Evolutionary conservation across 768 basidiomycete species (phyloP).

Genomic region (Cyclocybe aegerita): DNA sequence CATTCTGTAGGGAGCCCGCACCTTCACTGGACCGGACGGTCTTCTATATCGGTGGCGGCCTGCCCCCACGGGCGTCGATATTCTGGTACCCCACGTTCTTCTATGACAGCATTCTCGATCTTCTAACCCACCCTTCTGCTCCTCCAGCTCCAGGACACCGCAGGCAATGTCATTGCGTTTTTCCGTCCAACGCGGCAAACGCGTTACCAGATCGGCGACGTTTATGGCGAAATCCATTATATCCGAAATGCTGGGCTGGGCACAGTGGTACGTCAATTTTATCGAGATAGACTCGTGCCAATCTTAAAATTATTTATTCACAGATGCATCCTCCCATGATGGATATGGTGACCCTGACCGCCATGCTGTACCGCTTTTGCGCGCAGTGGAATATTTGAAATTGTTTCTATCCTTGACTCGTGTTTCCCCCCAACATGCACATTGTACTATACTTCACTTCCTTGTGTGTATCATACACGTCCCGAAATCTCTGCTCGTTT

Average conservation of each 20-base stretch:
- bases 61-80: conserved; percentile 53
- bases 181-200: conserved; percentile 77
- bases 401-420: conserved; percentile 8
- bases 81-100: conserved; percentile 47
- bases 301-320: conserved; percentile 7
- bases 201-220: conserved; percentile 84
- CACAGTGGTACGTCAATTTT: conserved; percentile 62
- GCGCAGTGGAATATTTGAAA: conserved; percentile 48
- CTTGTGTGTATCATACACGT: conserved; percentile 18
- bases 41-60: conserved; percentile 80
- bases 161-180: conserved; percentile 71
- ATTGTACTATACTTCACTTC: conserved; percentile 20
- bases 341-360: conserved; percentile 83
- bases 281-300: conserved; percentile 1
- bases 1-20: conserved; percentile 51
- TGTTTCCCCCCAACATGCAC: conserved; percentile 10
- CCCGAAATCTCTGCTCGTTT: conserved; percentile 8
- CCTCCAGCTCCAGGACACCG: conserved; percentile 68
- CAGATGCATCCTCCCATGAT: conserved; percentile 89
- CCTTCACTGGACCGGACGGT: conserved; percentile 84
- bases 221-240: conserved; percentile 84
- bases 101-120: conserved; percentile 14
- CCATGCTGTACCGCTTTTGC: conserved; percentile 84
- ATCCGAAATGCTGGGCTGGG: conserved; percentile 76
- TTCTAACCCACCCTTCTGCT: conserved; percentile 10